Conservation (phyloP, 2,329 filamentous ascomycete species). For the Cytospora chrysosperma region DNA sequence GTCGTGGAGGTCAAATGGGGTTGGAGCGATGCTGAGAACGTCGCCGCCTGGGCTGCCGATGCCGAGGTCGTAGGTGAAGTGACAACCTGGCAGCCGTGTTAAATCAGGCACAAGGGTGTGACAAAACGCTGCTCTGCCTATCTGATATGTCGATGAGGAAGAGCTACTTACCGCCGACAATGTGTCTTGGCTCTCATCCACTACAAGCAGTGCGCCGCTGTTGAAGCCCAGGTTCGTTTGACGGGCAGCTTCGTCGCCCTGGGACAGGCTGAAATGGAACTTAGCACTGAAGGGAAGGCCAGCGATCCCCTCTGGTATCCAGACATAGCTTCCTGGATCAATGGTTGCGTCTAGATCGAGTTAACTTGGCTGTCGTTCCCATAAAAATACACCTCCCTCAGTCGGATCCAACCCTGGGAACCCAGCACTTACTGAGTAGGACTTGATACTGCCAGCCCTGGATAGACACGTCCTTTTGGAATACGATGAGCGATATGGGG, state of each 20-base stretch:
- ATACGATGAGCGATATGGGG: too few relatives aligned
- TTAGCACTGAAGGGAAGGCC: neutral
- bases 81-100: too few relatives aligned
- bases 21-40: neutral
- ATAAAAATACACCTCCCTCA: too few relatives aligned
- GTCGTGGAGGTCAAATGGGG: neutral
- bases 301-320: neutral
- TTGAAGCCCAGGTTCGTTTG: too few relatives aligned
- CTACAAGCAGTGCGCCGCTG: neutral
- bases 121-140: neutral
- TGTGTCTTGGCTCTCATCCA: neutral
- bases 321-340: neutral
- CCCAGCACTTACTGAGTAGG: too few relatives aligned
- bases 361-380: too few relatives aligned
- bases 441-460: too few relatives aligned
- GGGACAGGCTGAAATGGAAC: neutral
- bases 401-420: too few relatives aligned
- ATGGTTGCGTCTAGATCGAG: neutral
- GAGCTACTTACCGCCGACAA: neutral
- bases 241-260: neutral
- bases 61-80: neutral
- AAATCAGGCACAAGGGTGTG: too few relatives aligned
- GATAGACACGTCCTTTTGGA: too few relatives aligned
- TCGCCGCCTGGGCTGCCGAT: neutral
- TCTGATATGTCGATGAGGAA: neutral